Evolutionary conservation across 73 alveolate genomes (phyloP).

Genomic region (Paramecium caudatum): DNA sequence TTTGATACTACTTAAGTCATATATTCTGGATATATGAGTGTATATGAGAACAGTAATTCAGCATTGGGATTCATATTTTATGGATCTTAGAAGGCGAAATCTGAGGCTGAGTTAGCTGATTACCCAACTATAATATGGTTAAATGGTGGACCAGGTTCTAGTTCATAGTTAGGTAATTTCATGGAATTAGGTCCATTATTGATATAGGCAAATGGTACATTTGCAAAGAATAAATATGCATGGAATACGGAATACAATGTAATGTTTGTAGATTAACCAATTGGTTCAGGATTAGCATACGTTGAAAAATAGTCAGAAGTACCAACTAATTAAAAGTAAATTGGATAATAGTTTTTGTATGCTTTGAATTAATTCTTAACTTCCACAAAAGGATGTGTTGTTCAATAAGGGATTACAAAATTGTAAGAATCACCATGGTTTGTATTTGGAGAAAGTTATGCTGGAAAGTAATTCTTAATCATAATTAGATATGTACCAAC

Average conservation of each 20-base stretch:
- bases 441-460: conserved; percentile 75
- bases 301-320: conserved; percentile 55
- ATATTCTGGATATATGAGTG: conserved; percentile 42
- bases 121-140: conserved; percentile 69
- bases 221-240: background rate
- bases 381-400: conserved; percentile 49
- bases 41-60: conserved; percentile 10
- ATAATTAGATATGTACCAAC: conserved; percentile 67
- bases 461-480: conserved; percentile 54
- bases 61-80: conserved; percentile 70
- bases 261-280: conserved; percentile 71
- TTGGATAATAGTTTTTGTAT: conserved; percentile 57
- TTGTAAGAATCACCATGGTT: conserved; percentile 56
- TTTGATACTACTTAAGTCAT: conserved; percentile 15
- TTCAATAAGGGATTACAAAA: background rate
- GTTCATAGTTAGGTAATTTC: conserved; percentile 71
- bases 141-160: conserved; percentile 78
- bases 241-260: conserved; percentile 72
- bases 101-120: conserved; percentile 11
- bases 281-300: conserved; percentile 75
- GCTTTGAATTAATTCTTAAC: conserved; percentile 65
- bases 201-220: background rate
- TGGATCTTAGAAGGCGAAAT: conserved; percentile 61
- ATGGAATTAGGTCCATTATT: conserved; percentile 70
- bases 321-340: conserved; percentile 65